These are phyloP conservation scores for Plasmodium falciparum DNA, from an alignment of 169 alveolate genomes.

Conservation along the genomic window DNA sequence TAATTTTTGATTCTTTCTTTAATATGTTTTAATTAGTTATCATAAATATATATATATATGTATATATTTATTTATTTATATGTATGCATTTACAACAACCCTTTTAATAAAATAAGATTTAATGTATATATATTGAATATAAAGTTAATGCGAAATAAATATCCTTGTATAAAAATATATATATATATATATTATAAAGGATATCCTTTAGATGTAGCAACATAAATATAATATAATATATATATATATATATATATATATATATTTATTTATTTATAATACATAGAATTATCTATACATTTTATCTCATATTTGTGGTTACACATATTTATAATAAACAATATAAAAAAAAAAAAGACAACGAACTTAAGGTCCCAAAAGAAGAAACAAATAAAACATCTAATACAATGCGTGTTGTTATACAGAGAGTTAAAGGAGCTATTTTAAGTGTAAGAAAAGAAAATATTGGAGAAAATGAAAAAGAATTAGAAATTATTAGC, in stretches of 20 bases:
- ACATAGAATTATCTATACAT: background rate
- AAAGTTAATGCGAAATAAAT: too few species aligned
- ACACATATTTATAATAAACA: background rate
- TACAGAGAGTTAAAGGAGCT: conserved; percentile 49
- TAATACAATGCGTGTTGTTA: conserved; percentile 25
- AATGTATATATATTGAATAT: too few species aligned
- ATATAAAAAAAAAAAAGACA: background rate
- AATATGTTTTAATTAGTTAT: too few species aligned
- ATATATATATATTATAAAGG: too few species aligned
- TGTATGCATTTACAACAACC: too few species aligned
- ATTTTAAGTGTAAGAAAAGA: conserved; percentile 52
- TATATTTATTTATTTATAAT: background rate
- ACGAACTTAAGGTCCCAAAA: background rate
- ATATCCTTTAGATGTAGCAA: too few species aligned
- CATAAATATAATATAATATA: background rate
- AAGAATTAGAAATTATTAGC: conserved; percentile 50
- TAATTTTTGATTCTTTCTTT: too few species aligned
- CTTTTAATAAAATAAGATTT: too few species aligned
- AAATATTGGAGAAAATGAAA: conserved; percentile 14
- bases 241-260: conserved; percentile 1
- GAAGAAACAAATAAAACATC: background rate
- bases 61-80: too few species aligned
- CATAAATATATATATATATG: too few species aligned
- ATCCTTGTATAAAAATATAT: too few species aligned
- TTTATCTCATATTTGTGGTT: too few species aligned